Evolutionary conservation across 1,139 yeast genomes (phyloP), one percentile per base, ranked within the genome.

Genomic region (Suhomyces terraborum): DNA sequence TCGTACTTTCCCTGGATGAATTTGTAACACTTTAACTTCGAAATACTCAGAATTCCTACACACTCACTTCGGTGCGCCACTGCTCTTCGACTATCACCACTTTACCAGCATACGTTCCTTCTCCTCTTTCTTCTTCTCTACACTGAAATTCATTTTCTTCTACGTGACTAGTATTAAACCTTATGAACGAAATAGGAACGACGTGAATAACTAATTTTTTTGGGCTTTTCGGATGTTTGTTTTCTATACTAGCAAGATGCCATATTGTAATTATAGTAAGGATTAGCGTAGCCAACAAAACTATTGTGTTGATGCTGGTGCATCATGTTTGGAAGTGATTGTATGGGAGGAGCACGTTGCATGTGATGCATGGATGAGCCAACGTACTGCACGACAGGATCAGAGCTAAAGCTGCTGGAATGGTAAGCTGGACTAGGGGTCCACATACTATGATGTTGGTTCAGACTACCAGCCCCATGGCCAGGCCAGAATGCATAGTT

Each of bases 221-320:
- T 36, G 17, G 13, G 31, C 19, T 24, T 27, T 39, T 38, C 31
- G 27, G 18, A 29, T 25, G 12, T 17, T 17, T 48, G 20, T 32
- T 24, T 32, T 32, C 35, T 32, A 32, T 32, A 17, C 22, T 53
- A 65, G 48, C 69, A 66, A 20, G 67, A 56, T 32, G 69, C 66
- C 64, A 65, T 59, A 51, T 60, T 62, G 41, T 59, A 64, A 26
- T 58, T 56, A 50, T 65, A 67, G 50, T 66, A 69, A 14, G 74
- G 73, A 44, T 69, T 69, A 20, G 69, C 52, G 46, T 67, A 69
- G n/a, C 73, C 72, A 32, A 65, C 67, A 48, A 58, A 56, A 16
- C 24, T 12, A 29, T 43, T 48, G 24, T 34, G 43, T 17, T 38
- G 41, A 29, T 41, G 49, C n/a, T 42, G 42, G 13, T 36, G 43